Conservation (phyloP, 306 rosid genomes). For the Fragaria vesca region DNA sequence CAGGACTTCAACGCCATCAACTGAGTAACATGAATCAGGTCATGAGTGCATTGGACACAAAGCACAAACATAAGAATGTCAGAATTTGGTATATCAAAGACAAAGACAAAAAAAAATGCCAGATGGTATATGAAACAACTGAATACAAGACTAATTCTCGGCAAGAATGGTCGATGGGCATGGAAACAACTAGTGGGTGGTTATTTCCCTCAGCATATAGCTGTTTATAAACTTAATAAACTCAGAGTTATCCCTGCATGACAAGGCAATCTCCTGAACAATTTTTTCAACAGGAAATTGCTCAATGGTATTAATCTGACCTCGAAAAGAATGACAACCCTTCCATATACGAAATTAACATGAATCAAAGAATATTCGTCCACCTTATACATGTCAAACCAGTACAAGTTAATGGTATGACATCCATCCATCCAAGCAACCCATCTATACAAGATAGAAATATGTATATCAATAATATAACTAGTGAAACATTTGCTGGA, state of each 20-base stretch:
- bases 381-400: constrained; percentile 6
- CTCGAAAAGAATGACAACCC: not conserved
- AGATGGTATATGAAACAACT: not conserved
- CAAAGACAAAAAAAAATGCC: not conserved
- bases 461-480: not conserved
- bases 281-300: not conserved
- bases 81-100: not conserved
- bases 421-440: constrained; percentile 2
- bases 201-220: not conserved
- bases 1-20: constrained; percentile 85
- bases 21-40: constrained; percentile 44
- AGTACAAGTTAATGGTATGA: not conserved
- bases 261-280: not conserved
- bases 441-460: not conserved
- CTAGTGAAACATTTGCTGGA: not conserved
- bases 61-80: not conserved
- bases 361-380: not conserved
- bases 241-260: not conserved
- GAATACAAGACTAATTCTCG: not conserved
- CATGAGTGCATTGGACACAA: not conserved
- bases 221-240: not conserved
- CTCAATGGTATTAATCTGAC: not conserved
- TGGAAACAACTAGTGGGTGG: not conserved
- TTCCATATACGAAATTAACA: constrained; percentile 3
- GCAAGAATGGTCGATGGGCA: not conserved